phyloP scores from a whole-genome alignment of 306 rosid species.

The Vicia sativa region DNA sequence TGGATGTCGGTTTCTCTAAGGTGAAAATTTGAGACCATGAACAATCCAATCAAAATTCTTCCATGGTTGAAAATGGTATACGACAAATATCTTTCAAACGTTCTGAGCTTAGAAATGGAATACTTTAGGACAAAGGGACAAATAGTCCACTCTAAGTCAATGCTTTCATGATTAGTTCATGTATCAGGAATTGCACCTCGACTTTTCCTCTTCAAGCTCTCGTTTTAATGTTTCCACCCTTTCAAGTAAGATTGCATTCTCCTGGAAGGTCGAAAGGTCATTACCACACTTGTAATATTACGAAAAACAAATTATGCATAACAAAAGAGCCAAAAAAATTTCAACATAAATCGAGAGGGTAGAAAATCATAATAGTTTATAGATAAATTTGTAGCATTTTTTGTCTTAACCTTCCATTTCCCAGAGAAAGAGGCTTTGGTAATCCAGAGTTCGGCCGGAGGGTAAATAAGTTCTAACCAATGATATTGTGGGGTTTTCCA shows the following conservation, averaged over 20 bases:
- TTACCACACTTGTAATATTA: constrained; percentile 28
- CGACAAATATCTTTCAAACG: constrained; percentile 19
- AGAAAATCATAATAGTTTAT: background rate
- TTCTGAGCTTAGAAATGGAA: constrained; percentile 16
- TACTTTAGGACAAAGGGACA: constrained; percentile 14
- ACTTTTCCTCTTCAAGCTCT: constrained; percentile 58
- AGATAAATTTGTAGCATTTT: background rate
- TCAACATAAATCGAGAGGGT: background rate
- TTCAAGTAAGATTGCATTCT: constrained; percentile 51
- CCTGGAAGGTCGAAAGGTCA: constrained; percentile 47
- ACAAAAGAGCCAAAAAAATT: constrained; percentile 8
- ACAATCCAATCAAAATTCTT: constrained; percentile 21
- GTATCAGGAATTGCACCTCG: constrained; percentile 50
- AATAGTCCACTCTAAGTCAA: background rate
- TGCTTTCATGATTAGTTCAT: constrained; percentile 33
- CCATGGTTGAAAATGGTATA: constrained; percentile 28
- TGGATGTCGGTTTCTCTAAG: constrained; percentile 13
- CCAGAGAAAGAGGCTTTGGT: too few relatives aligned
- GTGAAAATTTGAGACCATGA: constrained; percentile 25
- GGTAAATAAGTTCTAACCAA: too few relatives aligned
- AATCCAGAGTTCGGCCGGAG: too few relatives aligned
- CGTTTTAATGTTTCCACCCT: constrained; percentile 59
- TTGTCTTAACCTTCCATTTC: too few relatives aligned
- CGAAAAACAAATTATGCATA: constrained; percentile 15
- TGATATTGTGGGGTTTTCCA: too few relatives aligned